A percentile compares a stretch with the other conserved stretches of the same genome.
Conservation (phyloP, 345 rosid genomes). For the Lumnitzera racemosa region DNA sequence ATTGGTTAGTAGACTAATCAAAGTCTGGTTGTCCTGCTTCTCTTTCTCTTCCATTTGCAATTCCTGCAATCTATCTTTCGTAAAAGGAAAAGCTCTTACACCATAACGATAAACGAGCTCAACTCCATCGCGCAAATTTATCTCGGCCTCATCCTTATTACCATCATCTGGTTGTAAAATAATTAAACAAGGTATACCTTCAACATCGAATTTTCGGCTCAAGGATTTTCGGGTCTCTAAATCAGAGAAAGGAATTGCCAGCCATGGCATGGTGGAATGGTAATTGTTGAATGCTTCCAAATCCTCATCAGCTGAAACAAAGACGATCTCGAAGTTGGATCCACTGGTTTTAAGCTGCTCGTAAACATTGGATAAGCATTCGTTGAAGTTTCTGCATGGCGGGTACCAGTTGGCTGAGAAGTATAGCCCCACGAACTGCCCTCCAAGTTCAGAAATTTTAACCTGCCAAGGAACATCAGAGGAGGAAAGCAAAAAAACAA, state of each 20-base stretch:
- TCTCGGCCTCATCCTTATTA: slow-evolving; percentile 21
- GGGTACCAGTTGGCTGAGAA: slow-evolving; percentile 63
- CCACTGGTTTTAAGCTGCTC: slow-evolving; percentile 30
- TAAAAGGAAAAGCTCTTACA: slow-evolving; percentile 44
- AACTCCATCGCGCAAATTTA: slow-evolving; percentile 27
- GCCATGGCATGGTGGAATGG: slow-evolving; percentile 52
- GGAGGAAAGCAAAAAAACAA: too few species aligned
- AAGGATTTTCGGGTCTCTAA: slow-evolving; percentile 45
- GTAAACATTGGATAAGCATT: slow-evolving; percentile 21
- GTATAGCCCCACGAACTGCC: slow-evolving; percentile 42
- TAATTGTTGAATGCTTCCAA: slow-evolving; percentile 44
- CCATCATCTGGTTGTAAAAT: slow-evolving; percentile 33
- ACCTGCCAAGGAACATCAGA: slow-evolving; percentile 22
- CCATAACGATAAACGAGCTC: slow-evolving; percentile 43
- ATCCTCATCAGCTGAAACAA: slow-evolving; percentile 52
- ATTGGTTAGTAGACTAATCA: slow-evolving; percentile 26
- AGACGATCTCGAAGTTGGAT: slow-evolving; percentile 41
- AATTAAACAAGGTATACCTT: slow-evolving; percentile 47
- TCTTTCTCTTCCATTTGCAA: slow-evolving; percentile 31
- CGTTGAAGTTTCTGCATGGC: slow-evolving; percentile 41
- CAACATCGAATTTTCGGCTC: slow-evolving; percentile 34
- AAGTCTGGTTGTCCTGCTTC: slow-evolving; percentile 43
- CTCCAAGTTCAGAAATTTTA: slow-evolving; percentile 46
- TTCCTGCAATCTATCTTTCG: slow-evolving; percentile 34
- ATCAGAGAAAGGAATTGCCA: slow-evolving; percentile 47